Percentiles rank a stretch among this genome's conserved stretches.
phyloP scores from a whole-genome alignment of 2,329 filamentous ascomycete genomes.

The Ophiostoma tasmaniense region DNA sequence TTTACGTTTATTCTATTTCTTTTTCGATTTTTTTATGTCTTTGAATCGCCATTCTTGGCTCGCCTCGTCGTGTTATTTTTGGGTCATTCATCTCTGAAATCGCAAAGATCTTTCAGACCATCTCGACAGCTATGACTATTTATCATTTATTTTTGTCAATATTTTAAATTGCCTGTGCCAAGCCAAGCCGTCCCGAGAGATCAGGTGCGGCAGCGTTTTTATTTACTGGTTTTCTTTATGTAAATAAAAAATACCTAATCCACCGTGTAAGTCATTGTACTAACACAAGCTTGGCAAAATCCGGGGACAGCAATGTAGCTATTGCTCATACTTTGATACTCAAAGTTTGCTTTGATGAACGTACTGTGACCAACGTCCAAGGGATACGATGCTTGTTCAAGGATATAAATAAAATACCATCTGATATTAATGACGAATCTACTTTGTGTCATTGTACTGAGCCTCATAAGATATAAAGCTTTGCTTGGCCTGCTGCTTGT shows the following conservation, averaged over 20 bases:
- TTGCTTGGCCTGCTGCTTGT: background rate
- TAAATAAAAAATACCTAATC: background rate
- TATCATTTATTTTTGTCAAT: background rate
- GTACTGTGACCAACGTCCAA: background rate
- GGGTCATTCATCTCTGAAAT: background rate
- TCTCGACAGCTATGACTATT: background rate
- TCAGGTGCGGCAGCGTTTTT: constrained; percentile 7
- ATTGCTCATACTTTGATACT: background rate
- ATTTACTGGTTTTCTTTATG: background rate
- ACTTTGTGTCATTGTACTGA: background rate
- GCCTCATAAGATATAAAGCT: background rate
- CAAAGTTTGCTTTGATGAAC: background rate
- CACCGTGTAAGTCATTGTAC: constrained; percentile 8
- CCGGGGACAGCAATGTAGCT: background rate
- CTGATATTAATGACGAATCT: background rate
- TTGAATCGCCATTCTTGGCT: background rate
- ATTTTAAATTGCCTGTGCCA: background rate
- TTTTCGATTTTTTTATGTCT: background rate
- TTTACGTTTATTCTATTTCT: background rate
- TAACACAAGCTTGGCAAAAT: constrained; percentile 3
- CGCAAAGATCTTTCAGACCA: background rate
- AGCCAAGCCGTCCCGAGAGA: background rate
- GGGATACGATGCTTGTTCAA: background rate
- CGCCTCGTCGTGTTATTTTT: constrained; percentile 3
- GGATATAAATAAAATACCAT: background rate